Evolutionary conservation across 768 basidiomycete genomes (phyloP), one percentile per base, ranked within the genome.

Genomic region (Tricholoma flavovirens): DNA sequence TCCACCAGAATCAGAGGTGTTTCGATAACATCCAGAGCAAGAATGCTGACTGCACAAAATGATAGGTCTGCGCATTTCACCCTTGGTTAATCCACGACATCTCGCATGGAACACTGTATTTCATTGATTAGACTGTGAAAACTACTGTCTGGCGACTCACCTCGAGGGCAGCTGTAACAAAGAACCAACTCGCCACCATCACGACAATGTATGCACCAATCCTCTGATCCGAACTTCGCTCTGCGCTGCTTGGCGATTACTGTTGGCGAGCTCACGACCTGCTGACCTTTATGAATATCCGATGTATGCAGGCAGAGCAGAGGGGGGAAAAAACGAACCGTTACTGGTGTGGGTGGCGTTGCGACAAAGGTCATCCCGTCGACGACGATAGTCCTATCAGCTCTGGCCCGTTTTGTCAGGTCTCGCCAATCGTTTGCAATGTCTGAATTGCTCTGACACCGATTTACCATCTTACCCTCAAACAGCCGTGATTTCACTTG

Each of bases 401-500:
- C 66, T 24, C 73, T 71, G 7, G 70, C 74, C 14, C 79, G 72
- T 58, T 80, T 80, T 60, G 78, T 74, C 19, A 78, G 49, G 33
- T 74, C 72, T 36, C 65, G 64, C 82, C 79, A 81, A 56, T 78
- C 76, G 8, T 68, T 57, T 2, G 75, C 77, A 43, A 78, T 80
- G 32, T 80, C 67, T 40, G 69, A 66, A 56, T 76, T 75, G 43
- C 66, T 67, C 57, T 73, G 72, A 29, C 40, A 35, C 42, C 64
- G 68, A 40, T 70, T 51, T 21, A 80, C 59, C 49, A 79, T 30
- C 58, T 72, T 73, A 8, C 83, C 84, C 56, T 86, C 83, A 56
- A 84, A 86, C 17, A 85, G 64, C 30, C 82, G 72, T 48, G 77
- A 80, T 56, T 79, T 77, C 15, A 86, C 83, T 54, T 78, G 78